phyloP scores from a whole-genome alignment of 2,329 filamentous ascomycete genomes.

The Botryotinia globosa region DNA sequence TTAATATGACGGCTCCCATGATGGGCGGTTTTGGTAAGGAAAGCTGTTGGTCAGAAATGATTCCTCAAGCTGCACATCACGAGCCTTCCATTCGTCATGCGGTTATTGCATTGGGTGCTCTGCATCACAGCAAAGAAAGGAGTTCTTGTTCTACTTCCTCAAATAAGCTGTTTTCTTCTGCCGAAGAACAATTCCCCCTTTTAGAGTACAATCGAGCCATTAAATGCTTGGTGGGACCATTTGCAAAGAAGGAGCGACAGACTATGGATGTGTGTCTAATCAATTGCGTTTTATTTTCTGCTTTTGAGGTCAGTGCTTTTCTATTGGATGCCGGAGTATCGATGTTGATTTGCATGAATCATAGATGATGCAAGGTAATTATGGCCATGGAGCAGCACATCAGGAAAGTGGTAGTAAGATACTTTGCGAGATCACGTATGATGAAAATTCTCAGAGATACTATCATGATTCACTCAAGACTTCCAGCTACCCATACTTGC shows the following conservation, averaged over 20 bases:
- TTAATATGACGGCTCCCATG: conserved; percentile 5
- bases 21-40: conserved; percentile 6
- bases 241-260: neutral
- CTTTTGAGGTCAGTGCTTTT: conserved; percentile 9
- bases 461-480: conserved; percentile 18
- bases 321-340: no score
- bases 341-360: neutral
- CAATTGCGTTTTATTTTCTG: conserved; percentile 9
- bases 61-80: conserved; percentile 2
- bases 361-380: conserved; percentile 29
- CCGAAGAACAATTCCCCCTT: conserved; percentile 1
- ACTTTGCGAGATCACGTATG: conserved; percentile 25
- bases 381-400: conserved; percentile 27
- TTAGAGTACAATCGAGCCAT: conserved; percentile 2
- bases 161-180: neutral
- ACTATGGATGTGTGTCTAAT: conserved; percentile 15
- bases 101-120: conserved; percentile 1
- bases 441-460: conserved; percentile 18
- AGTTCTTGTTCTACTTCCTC: neutral
- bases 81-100: conserved; percentile 2
- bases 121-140: neutral
- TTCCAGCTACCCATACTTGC: conserved; percentile 23
- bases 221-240: neutral
- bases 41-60: conserved; percentile 1
- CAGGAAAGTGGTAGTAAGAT: conserved; percentile 23